These are phyloP conservation scores for Exophiala viscosa DNA, from an alignment of 2,329 filamentous ascomycete genomes.

Conservation along the genomic window DNA sequence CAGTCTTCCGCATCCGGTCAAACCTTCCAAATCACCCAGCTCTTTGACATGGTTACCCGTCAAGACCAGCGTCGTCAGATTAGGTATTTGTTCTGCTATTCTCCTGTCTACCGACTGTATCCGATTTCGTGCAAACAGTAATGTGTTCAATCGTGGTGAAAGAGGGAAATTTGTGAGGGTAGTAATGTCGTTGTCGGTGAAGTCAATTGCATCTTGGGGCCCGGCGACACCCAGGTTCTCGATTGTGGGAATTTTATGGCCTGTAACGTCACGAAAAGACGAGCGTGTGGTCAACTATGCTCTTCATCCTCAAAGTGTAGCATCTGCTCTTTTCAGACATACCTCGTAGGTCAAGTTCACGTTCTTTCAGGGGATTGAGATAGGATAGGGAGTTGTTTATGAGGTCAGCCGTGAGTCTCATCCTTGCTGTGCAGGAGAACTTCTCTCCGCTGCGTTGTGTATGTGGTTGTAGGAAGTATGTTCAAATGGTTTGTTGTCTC, in stretches of 20 bases:
- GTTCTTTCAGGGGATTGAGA: conserved; percentile 97
- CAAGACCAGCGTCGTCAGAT: conserved; percentile 75
- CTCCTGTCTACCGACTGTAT: conserved; percentile 74
- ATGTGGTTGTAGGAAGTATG: too few relatives aligned
- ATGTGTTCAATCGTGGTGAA: conserved; percentile 78
- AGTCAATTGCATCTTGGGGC: conserved; percentile 89
- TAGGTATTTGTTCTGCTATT: conserved; percentile 72
- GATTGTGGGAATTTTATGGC: conserved; percentile 94
- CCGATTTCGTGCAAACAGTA: conserved; percentile 87
- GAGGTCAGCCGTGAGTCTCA: conserved; percentile 94
- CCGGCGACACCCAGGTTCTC: conserved; percentile 96
- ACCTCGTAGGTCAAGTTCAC: conserved; percentile 99
- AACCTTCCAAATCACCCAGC: conserved; percentile 80
- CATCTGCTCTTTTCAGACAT: conserved; percentile 95
- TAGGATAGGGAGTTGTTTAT: conserved; percentile 94
- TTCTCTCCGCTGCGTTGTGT: too few relatives aligned
- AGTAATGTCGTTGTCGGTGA: conserved; percentile 96
- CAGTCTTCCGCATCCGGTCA: conserved; percentile 65
- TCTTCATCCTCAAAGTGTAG: conserved; percentile 68
- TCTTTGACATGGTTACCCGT: conserved; percentile 78
- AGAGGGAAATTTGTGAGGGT: conserved; percentile 88
- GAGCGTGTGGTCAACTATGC: conserved; percentile 78
- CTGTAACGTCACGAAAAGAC: conserved; percentile 58
- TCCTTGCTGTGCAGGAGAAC: conserved; percentile 37
- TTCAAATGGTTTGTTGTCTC: too few relatives aligned